These are phyloP conservation scores for Eremomyces bilateralis DNA, from an alignment of 495 filamentous ascomycete genomes.

Conservation along the genomic window DNA sequence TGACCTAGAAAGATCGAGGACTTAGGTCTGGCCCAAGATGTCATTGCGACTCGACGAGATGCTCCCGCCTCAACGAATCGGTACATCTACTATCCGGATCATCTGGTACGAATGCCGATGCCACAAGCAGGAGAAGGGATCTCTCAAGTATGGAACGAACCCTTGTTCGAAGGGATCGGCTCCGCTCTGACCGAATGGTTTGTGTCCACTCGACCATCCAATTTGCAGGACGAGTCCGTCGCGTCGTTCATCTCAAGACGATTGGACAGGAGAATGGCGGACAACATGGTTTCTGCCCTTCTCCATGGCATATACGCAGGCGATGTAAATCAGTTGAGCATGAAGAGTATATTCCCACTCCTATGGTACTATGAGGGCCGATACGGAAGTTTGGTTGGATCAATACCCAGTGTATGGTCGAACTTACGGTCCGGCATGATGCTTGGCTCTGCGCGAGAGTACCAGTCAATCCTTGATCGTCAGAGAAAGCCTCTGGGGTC, in stretches of 20 bases:
- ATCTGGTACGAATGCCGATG: constrained; percentile 54
- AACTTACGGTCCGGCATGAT: no score
- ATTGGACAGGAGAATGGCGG: constrained; percentile 32
- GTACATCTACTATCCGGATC: constrained; percentile 88
- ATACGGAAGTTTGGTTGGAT: constrained; percentile 18
- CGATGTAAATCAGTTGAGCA: constrained; percentile 61
- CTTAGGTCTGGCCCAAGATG: constrained; percentile 36
- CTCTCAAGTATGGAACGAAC: no score
- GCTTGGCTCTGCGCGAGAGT: no score
- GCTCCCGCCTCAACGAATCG: constrained; percentile 35
- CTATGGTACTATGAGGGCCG: constrained; percentile 29
- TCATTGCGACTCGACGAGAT: constrained; percentile 32
- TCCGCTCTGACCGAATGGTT: constrained; percentile 38
- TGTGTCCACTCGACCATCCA: constrained; percentile 8
- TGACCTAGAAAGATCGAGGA: constrained; percentile 31
- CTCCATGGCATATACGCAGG: constrained; percentile 90
- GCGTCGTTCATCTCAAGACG: constrained; percentile 41
- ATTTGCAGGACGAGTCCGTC: constrained; percentile 44
- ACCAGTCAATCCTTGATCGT: no score
- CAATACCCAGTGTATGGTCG: no score
- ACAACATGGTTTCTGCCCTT: constrained; percentile 61
- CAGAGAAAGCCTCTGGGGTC: no score
- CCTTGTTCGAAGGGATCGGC: constrained; percentile 7
- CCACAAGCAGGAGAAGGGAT: no score
- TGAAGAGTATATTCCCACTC: constrained; percentile 33